Conservation (phyloP, 768 basidiomycete genomes). For the Auriscalpium orientale region DNA sequence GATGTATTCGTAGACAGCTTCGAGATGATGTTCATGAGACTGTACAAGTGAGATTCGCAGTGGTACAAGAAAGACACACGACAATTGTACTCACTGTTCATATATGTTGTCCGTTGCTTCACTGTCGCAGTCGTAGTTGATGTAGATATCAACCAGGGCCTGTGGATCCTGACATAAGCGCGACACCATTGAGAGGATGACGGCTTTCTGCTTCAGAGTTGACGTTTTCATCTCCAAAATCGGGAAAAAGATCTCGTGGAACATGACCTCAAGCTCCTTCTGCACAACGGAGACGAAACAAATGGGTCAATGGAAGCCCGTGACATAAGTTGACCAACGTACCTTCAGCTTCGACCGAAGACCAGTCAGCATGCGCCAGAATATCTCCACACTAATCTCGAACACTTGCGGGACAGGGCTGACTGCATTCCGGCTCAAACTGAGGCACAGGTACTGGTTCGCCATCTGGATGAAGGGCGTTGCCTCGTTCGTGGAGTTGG, state of each 20-base stretch:
- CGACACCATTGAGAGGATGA: constrained; percentile 82
- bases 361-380: constrained; percentile 91
- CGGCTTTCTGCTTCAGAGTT: constrained; percentile 89
- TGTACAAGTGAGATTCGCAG: constrained; percentile 20
- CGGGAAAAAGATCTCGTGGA: constrained; percentile 98
- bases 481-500: constrained; percentile 79
- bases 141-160: constrained; percentile 94
- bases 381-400: constrained; percentile 96
- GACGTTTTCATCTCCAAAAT: constrained; percentile 97
- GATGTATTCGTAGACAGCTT: constrained; percentile 67
- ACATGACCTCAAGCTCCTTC: constrained; percentile 99
- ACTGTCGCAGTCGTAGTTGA: constrained; percentile 98
- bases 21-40: constrained; percentile 92
- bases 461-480: constrained; percentile 89
- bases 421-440: constrained; percentile 90
- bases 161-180: constrained; percentile 94
- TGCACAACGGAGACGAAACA: constrained; percentile 24
- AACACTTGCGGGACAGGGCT: constrained; percentile 95
- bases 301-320: neutral
- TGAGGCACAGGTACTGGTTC: constrained; percentile 92
- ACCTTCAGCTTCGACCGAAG: constrained; percentile 97
- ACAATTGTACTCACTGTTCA: constrained; percentile 61
- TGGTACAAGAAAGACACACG: constrained; percentile 4
- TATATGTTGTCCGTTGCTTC: constrained; percentile 95
- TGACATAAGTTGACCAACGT: constrained; percentile 5